Evolutionary conservation across 768 basidiomycete genomes (phyloP).

Genomic region (Russula sp.): DNA sequence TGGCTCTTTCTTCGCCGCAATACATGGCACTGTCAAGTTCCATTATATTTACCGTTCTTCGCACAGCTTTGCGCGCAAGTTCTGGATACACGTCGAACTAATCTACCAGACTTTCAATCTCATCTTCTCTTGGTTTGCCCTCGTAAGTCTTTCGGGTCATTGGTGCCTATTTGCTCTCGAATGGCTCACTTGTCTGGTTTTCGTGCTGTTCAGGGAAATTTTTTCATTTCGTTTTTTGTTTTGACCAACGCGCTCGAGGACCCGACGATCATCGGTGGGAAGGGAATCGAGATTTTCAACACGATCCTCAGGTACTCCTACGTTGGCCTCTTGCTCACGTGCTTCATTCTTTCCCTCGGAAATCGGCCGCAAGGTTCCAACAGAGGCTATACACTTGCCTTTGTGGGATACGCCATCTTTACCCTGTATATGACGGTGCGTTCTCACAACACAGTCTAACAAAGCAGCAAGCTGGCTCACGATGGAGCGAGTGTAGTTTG

Average conservation of each 20-base stretch:
- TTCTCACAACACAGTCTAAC: conserved; percentile 13
- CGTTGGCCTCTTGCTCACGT: conserved; percentile 78
- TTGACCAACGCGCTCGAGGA: conserved; percentile 72
- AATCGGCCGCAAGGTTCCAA: conserved; percentile 91
- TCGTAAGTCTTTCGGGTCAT: conserved; percentile 41
- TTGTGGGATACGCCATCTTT: conserved; percentile 83
- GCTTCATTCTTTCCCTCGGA: conserved; percentile 82
- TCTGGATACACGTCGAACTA: conserved; percentile 94
- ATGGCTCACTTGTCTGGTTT: neutral
- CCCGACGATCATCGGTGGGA: conserved; percentile 44
- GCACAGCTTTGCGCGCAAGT: conserved; percentile 75
- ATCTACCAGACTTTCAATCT: conserved; percentile 87
- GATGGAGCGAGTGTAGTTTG: conserved; percentile 39
- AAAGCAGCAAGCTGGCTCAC: conserved; percentile 5
- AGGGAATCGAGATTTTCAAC: conserved; percentile 67
- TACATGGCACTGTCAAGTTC: conserved; percentile 90
- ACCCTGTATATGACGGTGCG: conserved; percentile 95
- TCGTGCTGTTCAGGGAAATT: conserved; percentile 55
- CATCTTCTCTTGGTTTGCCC: conserved; percentile 87
- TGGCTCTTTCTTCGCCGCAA: conserved; percentile 95
- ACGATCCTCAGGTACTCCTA: conserved; percentile 81
- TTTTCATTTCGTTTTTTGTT: conserved; percentile 83
- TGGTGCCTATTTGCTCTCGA: neutral
- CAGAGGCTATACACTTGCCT: conserved; percentile 77
- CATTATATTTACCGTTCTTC: conserved; percentile 92